Evolutionary conservation across 2,329 filamentous ascomycete species (phyloP).

Genomic region (Ceratocystis harringtonii): DNA sequence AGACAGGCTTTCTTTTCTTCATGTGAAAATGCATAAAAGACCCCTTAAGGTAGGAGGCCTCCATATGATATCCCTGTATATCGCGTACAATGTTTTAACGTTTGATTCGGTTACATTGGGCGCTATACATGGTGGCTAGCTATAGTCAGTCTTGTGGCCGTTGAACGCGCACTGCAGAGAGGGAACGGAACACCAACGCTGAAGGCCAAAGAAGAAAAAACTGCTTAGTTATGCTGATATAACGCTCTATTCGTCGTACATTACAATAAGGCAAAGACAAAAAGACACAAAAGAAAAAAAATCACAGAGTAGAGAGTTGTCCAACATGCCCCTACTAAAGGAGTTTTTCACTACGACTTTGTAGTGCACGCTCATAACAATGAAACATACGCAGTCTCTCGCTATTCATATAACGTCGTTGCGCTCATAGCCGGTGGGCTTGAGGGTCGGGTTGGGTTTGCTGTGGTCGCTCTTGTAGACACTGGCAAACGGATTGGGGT

Average conservation of each 20-base stretch:
- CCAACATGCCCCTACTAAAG: not conserved
- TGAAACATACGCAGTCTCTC: not conserved
- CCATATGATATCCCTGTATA: not conserved
- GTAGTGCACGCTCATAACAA: not conserved
- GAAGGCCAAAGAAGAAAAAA: too few species aligned
- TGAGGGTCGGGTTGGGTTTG: slow-evolving; percentile 51
- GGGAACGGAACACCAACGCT: too few species aligned
- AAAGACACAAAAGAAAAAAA: not conserved
- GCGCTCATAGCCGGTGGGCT: slow-evolving; percentile 66
- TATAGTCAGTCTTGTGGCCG: too few species aligned
- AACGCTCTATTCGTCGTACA: not conserved
- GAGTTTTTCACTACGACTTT: not conserved
- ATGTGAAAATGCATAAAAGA: not conserved
- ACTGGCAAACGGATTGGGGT: slow-evolving; percentile 86
- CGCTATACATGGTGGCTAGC: too few species aligned
- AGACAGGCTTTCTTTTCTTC: not conserved
- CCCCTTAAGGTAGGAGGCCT: not conserved
- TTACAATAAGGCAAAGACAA: not conserved
- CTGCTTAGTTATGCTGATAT: too few species aligned
- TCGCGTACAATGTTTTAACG: too few species aligned
- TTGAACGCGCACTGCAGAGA: too few species aligned
- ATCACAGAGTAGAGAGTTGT: not conserved
- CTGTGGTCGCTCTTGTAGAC: slow-evolving; percentile 55
- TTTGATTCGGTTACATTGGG: too few species aligned
- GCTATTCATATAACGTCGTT: slow-evolving; percentile 52